Evolutionary conservation across 495 filamentous ascomycete genomes (phyloP).

Genomic region (Hypoxylon fuscum): DNA sequence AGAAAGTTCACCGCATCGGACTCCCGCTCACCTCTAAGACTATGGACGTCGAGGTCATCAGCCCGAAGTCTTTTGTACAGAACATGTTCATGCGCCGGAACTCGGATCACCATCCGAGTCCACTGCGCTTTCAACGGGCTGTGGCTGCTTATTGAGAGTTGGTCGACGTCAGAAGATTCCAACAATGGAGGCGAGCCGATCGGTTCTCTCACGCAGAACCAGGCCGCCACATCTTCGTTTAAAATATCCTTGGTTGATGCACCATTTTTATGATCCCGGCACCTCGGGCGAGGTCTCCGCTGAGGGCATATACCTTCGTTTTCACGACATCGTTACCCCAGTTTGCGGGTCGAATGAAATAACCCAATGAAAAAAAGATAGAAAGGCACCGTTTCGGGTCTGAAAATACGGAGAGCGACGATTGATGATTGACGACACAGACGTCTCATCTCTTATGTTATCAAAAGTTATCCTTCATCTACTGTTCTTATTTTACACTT

Average conservation of each 20-base stretch:
- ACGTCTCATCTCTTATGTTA: slow-evolving; percentile 32
- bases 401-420: slow-evolving; percentile 19
- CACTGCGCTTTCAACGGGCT: slow-evolving; percentile 51
- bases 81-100: slow-evolving; percentile 76
- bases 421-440: slow-evolving; percentile 33
- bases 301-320: slow-evolving; percentile 21
- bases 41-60: slow-evolving; percentile 71
- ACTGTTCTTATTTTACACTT: slow-evolving; percentile 19
- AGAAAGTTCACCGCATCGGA: slow-evolving; percentile 67
- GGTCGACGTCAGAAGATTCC: slow-evolving; percentile 31
- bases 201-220: slow-evolving; percentile 10
- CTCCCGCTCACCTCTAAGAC: slow-evolving; percentile 66
- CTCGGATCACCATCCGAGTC: slow-evolving; percentile 53
- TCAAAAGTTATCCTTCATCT: slow-evolving; percentile 38
- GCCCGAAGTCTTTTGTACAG: slow-evolving; percentile 77
- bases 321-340: slow-evolving; percentile 11
- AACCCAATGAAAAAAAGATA: slow-evolving; percentile 10
- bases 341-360: slow-evolving; percentile 13
- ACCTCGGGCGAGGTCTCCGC: slow-evolving; percentile 15
- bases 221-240: slow-evolving; percentile 13
- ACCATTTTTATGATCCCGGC: slow-evolving; percentile 14
- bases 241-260: slow-evolving; percentile 7
- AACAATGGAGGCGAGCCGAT: background rate
- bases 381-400: slow-evolving; percentile 15
- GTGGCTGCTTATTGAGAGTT: slow-evolving; percentile 49